Evolutionary conservation across 192 early-diverging fungal species (phyloP).

Genomic region (Backusella circina): DNA sequence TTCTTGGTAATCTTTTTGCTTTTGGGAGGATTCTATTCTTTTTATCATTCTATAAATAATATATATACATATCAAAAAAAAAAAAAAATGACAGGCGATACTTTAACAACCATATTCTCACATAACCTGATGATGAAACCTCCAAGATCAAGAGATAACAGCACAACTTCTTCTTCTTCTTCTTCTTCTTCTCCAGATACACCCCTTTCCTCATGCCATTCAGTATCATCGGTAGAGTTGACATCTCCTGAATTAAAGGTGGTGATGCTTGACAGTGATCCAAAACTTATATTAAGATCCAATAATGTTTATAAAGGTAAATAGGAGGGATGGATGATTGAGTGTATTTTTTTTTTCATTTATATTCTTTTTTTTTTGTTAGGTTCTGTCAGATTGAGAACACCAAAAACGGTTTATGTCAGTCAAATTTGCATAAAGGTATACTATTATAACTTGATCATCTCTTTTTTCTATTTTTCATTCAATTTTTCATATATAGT

Average conservation of each 20-base stretch:
- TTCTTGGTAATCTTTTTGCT: too few relatives aligned
- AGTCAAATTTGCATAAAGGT: constrained; percentile 23
- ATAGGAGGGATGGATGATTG: background rate
- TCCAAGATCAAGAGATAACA: background rate
- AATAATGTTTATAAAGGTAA: constrained; percentile 14
- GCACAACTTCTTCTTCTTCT: background rate
- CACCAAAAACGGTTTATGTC: background rate
- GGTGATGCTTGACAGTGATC: constrained; percentile 5
- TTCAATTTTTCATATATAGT: background rate
- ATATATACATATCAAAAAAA: too few relatives aligned
- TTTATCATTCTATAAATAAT: too few relatives aligned
- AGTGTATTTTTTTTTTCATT: too few relatives aligned
- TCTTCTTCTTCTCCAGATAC: background rate
- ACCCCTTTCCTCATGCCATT: background rate
- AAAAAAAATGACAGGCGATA: background rate
- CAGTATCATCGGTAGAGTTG: background rate
- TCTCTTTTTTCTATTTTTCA: background rate
- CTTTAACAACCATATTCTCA: background rate
- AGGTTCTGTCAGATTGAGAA: constrained; percentile 7
- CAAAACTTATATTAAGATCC: constrained; percentile 17
- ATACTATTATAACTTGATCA: background rate
- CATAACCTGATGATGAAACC: background rate
- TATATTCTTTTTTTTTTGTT: background rate
- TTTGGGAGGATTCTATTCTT: too few relatives aligned
- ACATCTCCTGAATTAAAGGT: background rate